Base-by-base conservation (phyloP, 2,329 filamentous ascomycete genomes). In the Didymella glomerata region DNA sequence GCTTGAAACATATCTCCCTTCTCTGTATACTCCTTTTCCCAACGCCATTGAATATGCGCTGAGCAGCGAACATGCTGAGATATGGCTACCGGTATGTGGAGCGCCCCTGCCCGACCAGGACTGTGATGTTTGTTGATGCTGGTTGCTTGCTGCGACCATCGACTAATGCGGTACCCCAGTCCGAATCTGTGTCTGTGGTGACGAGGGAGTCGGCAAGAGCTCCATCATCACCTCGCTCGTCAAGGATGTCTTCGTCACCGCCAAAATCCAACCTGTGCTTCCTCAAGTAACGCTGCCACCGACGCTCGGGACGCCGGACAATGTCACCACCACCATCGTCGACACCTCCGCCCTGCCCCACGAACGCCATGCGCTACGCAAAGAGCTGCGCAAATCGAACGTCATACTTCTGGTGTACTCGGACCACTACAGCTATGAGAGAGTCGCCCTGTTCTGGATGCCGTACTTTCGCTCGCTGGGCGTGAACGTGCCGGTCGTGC, bases 341-440 rank as follows among this genome's bases (percentile, higher is more conserved):
- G 95, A 99, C 78, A 99, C 95, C 30, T 98, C 94, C 2, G 93
- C 95, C 36, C 86, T 96, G 10, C 95, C 95, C 0, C 93, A 97
- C 77, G 94, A 99, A 75, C 89, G 95, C 67, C 91, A 90, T 60
- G 93, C 89, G 18, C 83, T 99, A 59, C 90, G 93, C 62, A 95
- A 95, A 76, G 95, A 98, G 80, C 93, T 99, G 62, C 89, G 95
- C 65, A 97, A 97, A 78, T 95, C 90, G 72, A 99, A 97, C 76
- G 94, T 97, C 67, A 98, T 99, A 65, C 84, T 98, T 18, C 87
- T 99, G 42, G 93, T 99, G 54, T 99, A 99, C 78, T 93, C 93
- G 66, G 95, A 99, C 77, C 94, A 98, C 79, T 99, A 99, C 82
- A 98, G 93, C 84, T 99, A 98, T 81, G 95, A 99, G 76, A 85